A percentile compares a stretch with the other conserved stretches of the same genome.
phyloP scores from a whole-genome alignment of 176 grass and related monocot genomes.

The Rhynchospora breviuscula region DNA sequence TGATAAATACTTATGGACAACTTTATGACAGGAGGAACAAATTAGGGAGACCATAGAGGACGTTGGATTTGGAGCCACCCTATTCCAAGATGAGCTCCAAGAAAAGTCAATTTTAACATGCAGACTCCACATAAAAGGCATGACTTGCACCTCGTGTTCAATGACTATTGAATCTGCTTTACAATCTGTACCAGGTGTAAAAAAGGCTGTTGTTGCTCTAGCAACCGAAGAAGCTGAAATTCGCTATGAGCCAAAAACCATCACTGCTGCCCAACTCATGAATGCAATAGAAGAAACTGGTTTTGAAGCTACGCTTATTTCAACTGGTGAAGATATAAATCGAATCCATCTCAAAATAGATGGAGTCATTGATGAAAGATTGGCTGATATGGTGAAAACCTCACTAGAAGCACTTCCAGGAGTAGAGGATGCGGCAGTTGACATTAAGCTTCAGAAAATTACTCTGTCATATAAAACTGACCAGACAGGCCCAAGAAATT shows the following conservation, averaged over 20 bases:
- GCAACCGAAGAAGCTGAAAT: slow-evolving; percentile 94
- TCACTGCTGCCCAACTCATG: slow-evolving; percentile 41
- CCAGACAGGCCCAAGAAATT: slow-evolving; percentile 72
- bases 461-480: slow-evolving; percentile 81
- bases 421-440: slow-evolving; percentile 51
- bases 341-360: slow-evolving; percentile 76
- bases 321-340: slow-evolving; percentile 74
- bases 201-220: slow-evolving; percentile 72
- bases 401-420: slow-evolving; percentile 79
- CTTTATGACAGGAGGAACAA: slow-evolving; percentile 52
- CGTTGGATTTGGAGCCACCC: slow-evolving; percentile 62
- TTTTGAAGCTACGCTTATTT: slow-evolving; percentile 63
- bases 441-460: slow-evolving; percentile 54
- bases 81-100: slow-evolving; percentile 65
- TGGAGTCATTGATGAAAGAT: slow-evolving; percentile 41
- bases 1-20: slow-evolving; percentile 20
- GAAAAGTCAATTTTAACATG: slow-evolving; percentile 66
- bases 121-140: slow-evolving; percentile 85
- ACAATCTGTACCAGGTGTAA: slow-evolving; percentile 58
- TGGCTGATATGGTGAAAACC: slow-evolving; percentile 43
- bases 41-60: slow-evolving; percentile 89
- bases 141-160: slow-evolving; percentile 83
- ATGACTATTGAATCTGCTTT: slow-evolving; percentile 59
- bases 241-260: slow-evolving; percentile 48
- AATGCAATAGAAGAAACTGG: slow-evolving; percentile 61